A percentile compares a stretch with the other conserved stretches of the same genome.
Evolutionary conservation across 2,329 filamentous ascomycete genomes (phyloP).

Genomic region (Fusarium tupiense): DNA sequence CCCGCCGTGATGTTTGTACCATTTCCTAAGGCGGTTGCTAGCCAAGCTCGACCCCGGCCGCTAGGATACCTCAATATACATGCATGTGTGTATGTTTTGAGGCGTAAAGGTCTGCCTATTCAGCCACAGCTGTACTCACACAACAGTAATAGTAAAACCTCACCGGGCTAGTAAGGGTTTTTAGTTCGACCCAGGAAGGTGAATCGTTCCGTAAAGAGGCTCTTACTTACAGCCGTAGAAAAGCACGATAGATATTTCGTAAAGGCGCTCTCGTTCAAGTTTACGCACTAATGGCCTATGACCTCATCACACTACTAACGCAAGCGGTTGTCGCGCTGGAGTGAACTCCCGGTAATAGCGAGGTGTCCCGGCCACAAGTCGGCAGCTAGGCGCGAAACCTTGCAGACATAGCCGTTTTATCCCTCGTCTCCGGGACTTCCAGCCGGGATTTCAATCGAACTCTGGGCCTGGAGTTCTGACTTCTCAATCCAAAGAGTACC

Average conservation of each 20-base stretch:
- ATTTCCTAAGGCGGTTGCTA: neutral
- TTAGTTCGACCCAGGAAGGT: neutral
- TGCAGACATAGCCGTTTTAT: conserved; percentile 28
- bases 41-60: conserved; percentile 5
- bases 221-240: conserved; percentile 1
- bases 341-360: conserved; percentile 15
- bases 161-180: neutral
- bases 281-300: conserved; percentile 23
- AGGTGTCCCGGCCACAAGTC: conserved; percentile 36
- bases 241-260: conserved; percentile 9
- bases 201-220: neutral
- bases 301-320: conserved; percentile 39
- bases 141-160: neutral
- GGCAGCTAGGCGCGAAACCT: conserved; percentile 36
- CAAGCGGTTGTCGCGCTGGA: conserved; percentile 34
- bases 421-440: conserved; percentile 28
- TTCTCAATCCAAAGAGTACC: neutral
- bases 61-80: neutral
- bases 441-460: conserved; percentile 9
- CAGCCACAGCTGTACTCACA: neutral
- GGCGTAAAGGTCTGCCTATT: neutral
- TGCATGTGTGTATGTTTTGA: neutral
- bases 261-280: neutral
- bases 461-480: neutral
- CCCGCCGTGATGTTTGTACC: neutral